These are phyloP conservation scores for Tetrahymena elliotti DNA, from an alignment of 73 alveolate species.

Conservation along the genomic window DNA sequence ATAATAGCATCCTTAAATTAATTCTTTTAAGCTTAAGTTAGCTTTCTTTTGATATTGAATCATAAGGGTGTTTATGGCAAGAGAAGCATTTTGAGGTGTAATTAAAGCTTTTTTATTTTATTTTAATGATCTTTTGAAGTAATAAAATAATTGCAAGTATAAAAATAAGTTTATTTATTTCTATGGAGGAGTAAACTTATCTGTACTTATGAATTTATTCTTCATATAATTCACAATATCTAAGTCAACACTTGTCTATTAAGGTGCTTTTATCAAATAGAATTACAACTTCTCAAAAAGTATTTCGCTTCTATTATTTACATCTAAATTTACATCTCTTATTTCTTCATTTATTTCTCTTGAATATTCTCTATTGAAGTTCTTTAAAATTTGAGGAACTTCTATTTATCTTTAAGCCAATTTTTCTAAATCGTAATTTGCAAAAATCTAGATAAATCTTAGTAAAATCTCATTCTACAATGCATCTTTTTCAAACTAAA, in stretches of 20 bases:
- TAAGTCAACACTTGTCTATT: not conserved
- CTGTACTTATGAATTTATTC: not conserved
- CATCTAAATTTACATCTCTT: not conserved
- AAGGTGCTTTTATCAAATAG: not conserved
- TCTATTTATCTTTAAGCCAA: not conserved
- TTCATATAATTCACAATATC: not conserved
- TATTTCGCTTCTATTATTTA: not conserved
- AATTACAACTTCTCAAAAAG: not conserved
- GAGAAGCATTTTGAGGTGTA: not conserved
- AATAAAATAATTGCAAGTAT: not conserved
- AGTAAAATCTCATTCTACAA: not conserved
- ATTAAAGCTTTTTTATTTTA: not conserved
- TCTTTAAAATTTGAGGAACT: not conserved
- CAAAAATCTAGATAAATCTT: not conserved
- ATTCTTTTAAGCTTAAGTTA: not conserved
- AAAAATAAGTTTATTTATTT: not conserved
- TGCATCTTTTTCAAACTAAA: not conserved
- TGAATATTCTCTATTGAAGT: not conserved
- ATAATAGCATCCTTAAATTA: not conserved
- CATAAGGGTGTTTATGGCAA: not conserved
- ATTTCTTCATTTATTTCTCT: not conserved
- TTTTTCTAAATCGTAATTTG: not conserved
- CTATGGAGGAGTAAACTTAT: not conserved
- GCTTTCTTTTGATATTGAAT: not conserved
- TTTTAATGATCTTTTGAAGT: not conserved